These are phyloP conservation scores for Echites panduratus DNA, from an alignment of 257 asterid genomes.

Conservation along the genomic window DNA sequence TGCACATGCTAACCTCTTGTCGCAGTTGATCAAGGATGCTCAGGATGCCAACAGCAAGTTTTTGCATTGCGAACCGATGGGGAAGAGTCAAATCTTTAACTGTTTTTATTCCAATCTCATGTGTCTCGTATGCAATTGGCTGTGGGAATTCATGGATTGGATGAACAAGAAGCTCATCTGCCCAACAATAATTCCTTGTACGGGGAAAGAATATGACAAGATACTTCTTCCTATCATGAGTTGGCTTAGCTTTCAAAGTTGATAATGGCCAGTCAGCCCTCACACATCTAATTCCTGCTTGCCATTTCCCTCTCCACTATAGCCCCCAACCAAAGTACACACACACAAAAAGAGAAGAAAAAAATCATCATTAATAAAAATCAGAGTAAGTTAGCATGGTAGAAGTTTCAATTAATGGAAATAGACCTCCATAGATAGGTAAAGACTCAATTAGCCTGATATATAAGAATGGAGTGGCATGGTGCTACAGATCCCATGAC, in stretches of 20 bases:
- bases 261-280: conserved; percentile 92
- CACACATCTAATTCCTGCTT: conserved; percentile 91
- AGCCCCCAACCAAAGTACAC: background rate
- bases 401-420: background rate
- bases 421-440: background rate
- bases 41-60: conserved; percentile 83
- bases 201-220: conserved; percentile 91
- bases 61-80: conserved; percentile 84
- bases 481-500: background rate
- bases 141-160: conserved; percentile 73
- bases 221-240: conserved; percentile 88
- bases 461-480: background rate
- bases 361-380: background rate
- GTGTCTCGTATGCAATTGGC: conserved; percentile 82
- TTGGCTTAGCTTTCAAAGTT: conserved; percentile 89
- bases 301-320: conserved; percentile 99
- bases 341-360: conserved; percentile 15
- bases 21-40: conserved; percentile 74
- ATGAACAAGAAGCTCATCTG: conserved; percentile 82
- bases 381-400: background rate
- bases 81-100: conserved; percentile 82
- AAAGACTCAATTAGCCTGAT: background rate
- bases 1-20: conserved; percentile 61
- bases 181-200: conserved; percentile 92
- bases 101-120: conserved; percentile 64